A percentile compares a stretch with the other conserved stretches of the same genome.
These are phyloP conservation scores for Acanthamoeba healyi DNA, from an alignment of 208 protist genomes.

Conservation along the genomic window DNA sequence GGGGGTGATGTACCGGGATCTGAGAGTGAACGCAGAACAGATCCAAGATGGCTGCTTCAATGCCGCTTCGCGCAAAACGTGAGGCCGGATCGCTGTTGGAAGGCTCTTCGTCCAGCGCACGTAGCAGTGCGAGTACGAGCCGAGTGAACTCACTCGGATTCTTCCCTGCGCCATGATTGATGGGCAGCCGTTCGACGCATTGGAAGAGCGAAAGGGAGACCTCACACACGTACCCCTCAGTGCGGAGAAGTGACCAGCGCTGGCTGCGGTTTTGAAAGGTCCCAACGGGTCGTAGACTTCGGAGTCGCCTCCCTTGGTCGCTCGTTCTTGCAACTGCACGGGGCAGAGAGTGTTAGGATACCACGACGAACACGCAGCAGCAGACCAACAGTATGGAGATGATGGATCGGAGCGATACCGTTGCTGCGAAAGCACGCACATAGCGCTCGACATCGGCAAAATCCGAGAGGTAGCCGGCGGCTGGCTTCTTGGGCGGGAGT, in stretches of 20 bases:
- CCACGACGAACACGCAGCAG: too few species aligned
- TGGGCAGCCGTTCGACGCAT: too few species aligned
- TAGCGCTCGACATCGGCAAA: constrained; percentile 17
- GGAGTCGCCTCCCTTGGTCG: not conserved
- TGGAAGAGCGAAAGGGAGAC: too few species aligned
- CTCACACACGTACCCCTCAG: not conserved
- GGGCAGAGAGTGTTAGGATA: too few species aligned
- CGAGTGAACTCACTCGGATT: not conserved
- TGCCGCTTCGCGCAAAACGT: constrained; percentile 26
- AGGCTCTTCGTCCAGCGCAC: constrained; percentile 12
- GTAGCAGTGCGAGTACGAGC: not conserved
- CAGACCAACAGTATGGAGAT: too few species aligned
- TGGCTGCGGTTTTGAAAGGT: not conserved
- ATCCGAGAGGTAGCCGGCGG: constrained; percentile 39
- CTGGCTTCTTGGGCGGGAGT: constrained; percentile 46
- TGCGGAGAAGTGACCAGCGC: not conserved
- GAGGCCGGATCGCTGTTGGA: not conserved
- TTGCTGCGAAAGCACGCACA: constrained; percentile 1
- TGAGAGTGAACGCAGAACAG: not conserved
- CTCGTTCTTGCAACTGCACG: not conserved
- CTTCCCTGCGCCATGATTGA: not conserved
- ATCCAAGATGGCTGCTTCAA: not conserved
- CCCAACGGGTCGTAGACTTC: not conserved
- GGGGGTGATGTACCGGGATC: not conserved
- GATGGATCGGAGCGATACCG: not conserved